Evolutionary conservation across 169 alveolate genomes (phyloP).

Genomic region (Plasmodium ovale): DNA sequence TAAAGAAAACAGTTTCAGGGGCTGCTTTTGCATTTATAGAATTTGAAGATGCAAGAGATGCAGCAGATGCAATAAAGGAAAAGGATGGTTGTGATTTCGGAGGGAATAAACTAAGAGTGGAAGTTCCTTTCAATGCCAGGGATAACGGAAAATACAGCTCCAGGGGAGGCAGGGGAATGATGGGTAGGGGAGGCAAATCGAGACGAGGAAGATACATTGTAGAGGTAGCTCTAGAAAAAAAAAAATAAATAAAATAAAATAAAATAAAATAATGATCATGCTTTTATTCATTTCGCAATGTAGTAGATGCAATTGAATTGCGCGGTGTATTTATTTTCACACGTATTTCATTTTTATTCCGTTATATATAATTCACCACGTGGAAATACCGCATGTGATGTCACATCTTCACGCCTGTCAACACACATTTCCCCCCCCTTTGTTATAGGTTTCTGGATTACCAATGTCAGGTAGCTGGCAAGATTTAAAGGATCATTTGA

Average conservation of each 20-base stretch:
- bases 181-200: conserved; percentile 45
- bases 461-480: conserved; percentile 91
- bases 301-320: no score
- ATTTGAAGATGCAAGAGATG: conserved; percentile 90
- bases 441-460: conserved; percentile 83
- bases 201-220: conserved; percentile 78
- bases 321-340: no score
- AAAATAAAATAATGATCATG: conserved; percentile 68
- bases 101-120: conserved; percentile 88
- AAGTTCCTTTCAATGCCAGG: conserved; percentile 84
- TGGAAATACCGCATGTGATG: background rate
- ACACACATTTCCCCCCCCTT: background rate
- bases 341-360: background rate
- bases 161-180: conserved; percentile 66
- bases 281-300: background rate
- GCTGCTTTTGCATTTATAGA: conserved; percentile 88
- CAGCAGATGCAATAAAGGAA: conserved; percentile 89
- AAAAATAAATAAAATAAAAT: conserved; percentile 74
- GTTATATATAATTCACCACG: background rate
- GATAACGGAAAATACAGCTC: conserved; percentile 75
- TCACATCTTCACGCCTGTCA: background rate
- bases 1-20: conserved; percentile 86
- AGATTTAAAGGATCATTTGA: conserved; percentile 91
- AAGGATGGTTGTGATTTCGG: conserved; percentile 86
- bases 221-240: conserved; percentile 77